These are phyloP conservation scores for Linnemannia exigua DNA, from an alignment of 192 early-diverging fungal genomes.

Conservation along the genomic window DNA sequence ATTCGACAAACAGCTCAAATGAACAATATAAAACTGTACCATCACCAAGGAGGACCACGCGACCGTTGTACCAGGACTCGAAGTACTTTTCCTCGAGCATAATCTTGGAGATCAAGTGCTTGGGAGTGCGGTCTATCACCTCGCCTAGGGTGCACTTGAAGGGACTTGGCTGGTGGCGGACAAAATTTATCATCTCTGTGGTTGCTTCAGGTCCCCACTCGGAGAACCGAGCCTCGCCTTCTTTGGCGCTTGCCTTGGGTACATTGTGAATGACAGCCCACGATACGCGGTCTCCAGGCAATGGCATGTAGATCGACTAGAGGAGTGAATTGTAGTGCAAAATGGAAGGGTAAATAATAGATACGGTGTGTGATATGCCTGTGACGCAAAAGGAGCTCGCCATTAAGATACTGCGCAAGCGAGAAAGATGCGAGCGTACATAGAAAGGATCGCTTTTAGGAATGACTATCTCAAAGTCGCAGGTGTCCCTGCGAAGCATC, in stretches of 20 bases:
- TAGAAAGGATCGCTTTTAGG: slow-evolving; percentile 53
- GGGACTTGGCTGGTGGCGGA: slow-evolving; percentile 44
- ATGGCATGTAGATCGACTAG: slow-evolving; percentile 50
- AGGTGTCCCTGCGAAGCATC: slow-evolving; percentile 32
- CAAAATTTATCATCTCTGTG: slow-evolving; percentile 31
- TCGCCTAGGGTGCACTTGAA: slow-evolving; percentile 33
- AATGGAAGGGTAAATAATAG: background rate
- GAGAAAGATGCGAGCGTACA: slow-evolving; percentile 3
- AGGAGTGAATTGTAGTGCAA: background rate
- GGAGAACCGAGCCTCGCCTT: slow-evolving; percentile 24
- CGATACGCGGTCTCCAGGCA: slow-evolving; percentile 42
- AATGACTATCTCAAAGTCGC: slow-evolving; percentile 56
- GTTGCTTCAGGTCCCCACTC: slow-evolving; percentile 53
- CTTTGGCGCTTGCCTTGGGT: slow-evolving; percentile 22
- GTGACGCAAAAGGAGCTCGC: background rate
- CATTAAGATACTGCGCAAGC: background rate
- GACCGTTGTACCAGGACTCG: slow-evolving; percentile 23
- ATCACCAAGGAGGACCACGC: slow-evolving; percentile 26
- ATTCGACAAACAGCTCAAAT: background rate
- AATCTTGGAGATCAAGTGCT: slow-evolving; percentile 21
- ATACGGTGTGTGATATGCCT: background rate
- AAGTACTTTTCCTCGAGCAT: slow-evolving; percentile 30
- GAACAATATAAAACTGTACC: background rate
- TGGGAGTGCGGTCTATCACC: slow-evolving; percentile 28
- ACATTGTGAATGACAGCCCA: slow-evolving; percentile 57